Evolutionary conservation across 345 rosid genomes (phyloP).

Genomic region (Luvunga scandens): DNA sequence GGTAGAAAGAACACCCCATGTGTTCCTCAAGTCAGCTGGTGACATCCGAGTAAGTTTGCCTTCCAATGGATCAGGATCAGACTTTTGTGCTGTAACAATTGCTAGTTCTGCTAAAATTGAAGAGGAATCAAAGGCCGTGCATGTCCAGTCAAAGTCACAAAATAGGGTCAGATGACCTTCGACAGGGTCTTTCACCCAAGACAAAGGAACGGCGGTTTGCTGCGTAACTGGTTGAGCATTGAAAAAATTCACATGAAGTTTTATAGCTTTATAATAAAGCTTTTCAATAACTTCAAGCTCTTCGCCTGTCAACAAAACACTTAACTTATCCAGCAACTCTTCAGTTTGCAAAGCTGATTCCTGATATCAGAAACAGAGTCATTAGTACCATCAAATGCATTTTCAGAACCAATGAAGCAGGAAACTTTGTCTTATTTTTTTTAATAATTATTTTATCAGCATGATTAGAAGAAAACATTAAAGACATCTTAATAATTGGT

Average conservation of each 20-base stretch:
- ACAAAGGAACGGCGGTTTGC: constrained; percentile 42
- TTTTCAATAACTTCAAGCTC: constrained; percentile 53
- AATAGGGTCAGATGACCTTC: constrained; percentile 37
- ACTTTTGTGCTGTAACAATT: constrained; percentile 42
- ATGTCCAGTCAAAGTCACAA: constrained; percentile 62
- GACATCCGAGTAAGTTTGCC: constrained; percentile 35
- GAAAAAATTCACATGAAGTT: constrained; percentile 46
- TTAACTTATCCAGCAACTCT: constrained; percentile 53
- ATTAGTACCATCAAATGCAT: constrained; percentile 7
- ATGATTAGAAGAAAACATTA: background rate
- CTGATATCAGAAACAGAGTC: constrained; percentile 29
- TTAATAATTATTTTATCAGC: background rate
- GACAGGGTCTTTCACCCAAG: constrained; percentile 27
- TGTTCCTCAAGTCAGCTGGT: constrained; percentile 40
- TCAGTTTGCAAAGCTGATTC: constrained; percentile 43
- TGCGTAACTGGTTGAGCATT: constrained; percentile 35
- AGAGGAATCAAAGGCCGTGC: constrained; percentile 57
- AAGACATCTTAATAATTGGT: constrained; percentile 7
- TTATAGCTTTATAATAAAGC: constrained; percentile 51
- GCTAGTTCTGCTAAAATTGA: constrained; percentile 63
- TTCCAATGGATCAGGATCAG: constrained; percentile 27
- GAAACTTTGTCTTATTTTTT: constrained; percentile 9
- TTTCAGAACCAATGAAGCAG: background rate
- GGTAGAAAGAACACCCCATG: constrained; percentile 44
- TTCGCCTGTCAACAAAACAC: constrained; percentile 49